A percentile compares a stretch with the other conserved stretches of the same genome.
phyloP scores from a whole-genome alignment of 192 early-diverging fungal species.

The Piromyces sp. region DNA sequence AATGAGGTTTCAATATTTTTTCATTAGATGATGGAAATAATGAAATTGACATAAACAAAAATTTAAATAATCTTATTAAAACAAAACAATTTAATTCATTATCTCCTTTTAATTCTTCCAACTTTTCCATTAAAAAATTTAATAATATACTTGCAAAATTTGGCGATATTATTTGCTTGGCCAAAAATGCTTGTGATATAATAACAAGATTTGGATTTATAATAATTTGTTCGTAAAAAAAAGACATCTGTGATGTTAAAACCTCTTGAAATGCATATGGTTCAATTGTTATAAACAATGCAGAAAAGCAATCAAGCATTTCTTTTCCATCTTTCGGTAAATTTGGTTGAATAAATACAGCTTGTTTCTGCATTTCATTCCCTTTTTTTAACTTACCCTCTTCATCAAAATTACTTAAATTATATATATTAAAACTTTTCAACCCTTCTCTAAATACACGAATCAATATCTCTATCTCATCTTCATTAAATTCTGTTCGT shows the following conservation, averaged over 20 bases:
- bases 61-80: conserved; percentile 81
- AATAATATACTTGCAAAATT: conserved; percentile 63
- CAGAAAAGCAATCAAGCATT: conserved; percentile 72
- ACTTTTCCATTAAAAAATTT: conserved; percentile 55
- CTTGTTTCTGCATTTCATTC: conserved; percentile 1
- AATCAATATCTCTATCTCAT: conserved; percentile 55
- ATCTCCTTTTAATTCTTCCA: conserved; percentile 55
- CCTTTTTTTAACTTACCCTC: conserved; percentile 2
- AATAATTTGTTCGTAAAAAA: conserved; percentile 67
- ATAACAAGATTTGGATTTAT: conserved; percentile 56
- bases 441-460: conserved; percentile 57
- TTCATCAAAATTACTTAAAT: conserved; percentile 38
- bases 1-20: conserved; percentile 76
- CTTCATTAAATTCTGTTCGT: conserved; percentile 33
- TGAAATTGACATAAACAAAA: conserved; percentile 83
- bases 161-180: conserved; percentile 53
- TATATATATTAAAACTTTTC: conserved; percentile 68
- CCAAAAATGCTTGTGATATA: conserved; percentile 75
- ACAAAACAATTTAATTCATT: conserved; percentile 43
- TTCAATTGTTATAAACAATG: conserved; percentile 64
- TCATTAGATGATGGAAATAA: conserved; percentile 85
- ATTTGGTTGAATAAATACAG: neutral
- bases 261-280: conserved; percentile 88
- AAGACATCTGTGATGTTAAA: conserved; percentile 74
- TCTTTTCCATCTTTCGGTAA: conserved; percentile 76